Base-by-base conservation (phyloP, 345 rosid genomes). In the Adansonia digitata region DNA sequence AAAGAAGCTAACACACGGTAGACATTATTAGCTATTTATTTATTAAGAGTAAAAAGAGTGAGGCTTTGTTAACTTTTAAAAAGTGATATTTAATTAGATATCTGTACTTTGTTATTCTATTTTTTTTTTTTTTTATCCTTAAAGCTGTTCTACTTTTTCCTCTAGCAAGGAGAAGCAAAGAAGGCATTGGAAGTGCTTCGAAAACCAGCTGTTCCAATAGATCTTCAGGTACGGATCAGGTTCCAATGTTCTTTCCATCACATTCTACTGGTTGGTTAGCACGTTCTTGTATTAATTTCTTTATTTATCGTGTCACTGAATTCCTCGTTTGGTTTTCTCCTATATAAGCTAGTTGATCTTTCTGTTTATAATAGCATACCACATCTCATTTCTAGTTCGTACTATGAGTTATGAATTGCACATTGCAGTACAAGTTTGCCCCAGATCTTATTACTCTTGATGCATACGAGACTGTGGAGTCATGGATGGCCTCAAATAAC, bases 381-480 rank as follows among this genome's bases (percentile, higher is more conserved):
- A 71, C 59, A 68, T 62, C 74, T 76, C n/a, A 60, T 70, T 67
- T 46, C 80, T 66, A 45, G 53, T 69, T 68, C 69, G 24, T 63
- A 27, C 78, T 73, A 57, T 73, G 40, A 37, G 59, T 34, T 49
- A 80, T 29, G 74, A n/a, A n/a, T n/a, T 62, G 31, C 79, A 64
- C 74, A 78, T 75, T 82, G 89, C 94, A 95, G 99, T 95, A 95
- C 82, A 93, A 93, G 86, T 95, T 91, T 82, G 97, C 97, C 26
- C 92, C 99, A 7, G 97, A 95, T 17, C 97, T 95, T 71, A 90
- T 95, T 73, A 86, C 88, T 84, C 98, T 95, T 76, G 99, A 95
- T 83, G 97, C 98, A 20, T 95, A 95, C 79, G 99, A 95, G 87
- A 93, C 99, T 46, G 98, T 95, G 81, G 99, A 95, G 82, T 91